phyloP scores from a whole-genome alignment of 805 yeast genomes.

The Osmozyma mogii region DNA sequence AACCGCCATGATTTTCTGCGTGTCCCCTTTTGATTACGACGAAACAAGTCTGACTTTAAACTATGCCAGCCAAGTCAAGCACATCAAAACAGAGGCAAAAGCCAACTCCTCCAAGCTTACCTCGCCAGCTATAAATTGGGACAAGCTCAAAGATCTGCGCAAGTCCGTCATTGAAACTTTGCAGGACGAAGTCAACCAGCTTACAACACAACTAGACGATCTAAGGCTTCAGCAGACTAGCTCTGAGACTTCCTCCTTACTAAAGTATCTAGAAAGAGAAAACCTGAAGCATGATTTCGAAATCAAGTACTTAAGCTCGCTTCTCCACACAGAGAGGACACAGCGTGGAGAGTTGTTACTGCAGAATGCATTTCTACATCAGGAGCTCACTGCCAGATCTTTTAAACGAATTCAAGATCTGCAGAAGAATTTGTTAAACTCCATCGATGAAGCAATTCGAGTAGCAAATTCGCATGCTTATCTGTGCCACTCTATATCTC shows the following conservation, averaged over 20 bases:
- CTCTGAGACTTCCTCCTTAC: slow-evolving; percentile 17
- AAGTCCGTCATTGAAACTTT: slow-evolving; percentile 20
- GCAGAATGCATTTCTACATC: no score
- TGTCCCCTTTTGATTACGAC: slow-evolving; percentile 72
- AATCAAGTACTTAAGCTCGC: slow-evolving; percentile 26
- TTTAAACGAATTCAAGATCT: no score
- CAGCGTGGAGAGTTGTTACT: no score
- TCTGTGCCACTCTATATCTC: no score
- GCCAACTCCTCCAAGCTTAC: slow-evolving; percentile 24
- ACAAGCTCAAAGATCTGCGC: slow-evolving; percentile 18
- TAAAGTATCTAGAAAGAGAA: slow-evolving; percentile 26
- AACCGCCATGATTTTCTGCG: slow-evolving; percentile 81
- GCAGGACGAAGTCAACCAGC: slow-evolving; percentile 22
- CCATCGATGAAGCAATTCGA: no score
- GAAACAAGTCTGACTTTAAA: slow-evolving; percentile 70
- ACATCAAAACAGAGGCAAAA: slow-evolving; percentile 55
- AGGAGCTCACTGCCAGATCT: no score
- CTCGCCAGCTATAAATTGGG: slow-evolving; percentile 25
- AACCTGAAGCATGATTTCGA: slow-evolving; percentile 24
- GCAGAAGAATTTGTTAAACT: no score
- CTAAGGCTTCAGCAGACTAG: slow-evolving; percentile 4
- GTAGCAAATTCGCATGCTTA: no score
- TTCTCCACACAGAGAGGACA: no score
- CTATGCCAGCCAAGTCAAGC: slow-evolving; percentile 71
- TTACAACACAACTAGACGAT: slow-evolving; percentile 15